Evolutionary conservation across 208 protist species (phyloP), one percentile per base, ranked within the genome.

Genomic region (Kentomonas sorsogonicus): DNA sequence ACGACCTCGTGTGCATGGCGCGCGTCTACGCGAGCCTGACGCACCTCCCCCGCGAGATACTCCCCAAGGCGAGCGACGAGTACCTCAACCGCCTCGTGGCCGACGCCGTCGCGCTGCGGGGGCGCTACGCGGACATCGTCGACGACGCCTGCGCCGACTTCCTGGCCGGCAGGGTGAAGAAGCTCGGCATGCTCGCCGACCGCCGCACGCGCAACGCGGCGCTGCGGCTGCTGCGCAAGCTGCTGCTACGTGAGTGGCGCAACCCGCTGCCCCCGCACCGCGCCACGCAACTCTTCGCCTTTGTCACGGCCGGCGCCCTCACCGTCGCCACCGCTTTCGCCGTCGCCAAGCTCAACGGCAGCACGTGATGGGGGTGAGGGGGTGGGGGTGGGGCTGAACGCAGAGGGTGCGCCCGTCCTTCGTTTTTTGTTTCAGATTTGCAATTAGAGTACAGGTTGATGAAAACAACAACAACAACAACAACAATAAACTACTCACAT

Each of bases 221-320:
- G 23, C 74, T 91, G 55, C 77, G 72, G 36, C 56, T 86, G 56
- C 55, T 91, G 27, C 86, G 80, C 78, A 51, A 57, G 30, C 59
- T 78, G 3, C 70, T 91, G 23, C 83, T 77, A 22, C 77, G 84
- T 22, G 80, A 91, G 65, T 91, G 84, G 81, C 79, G 84, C 59
- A 79, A 62, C 50, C 78, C 81, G 4, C 71, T 72, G 59, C 51
- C 33, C 27, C n/a, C n/a, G n/a, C n/a, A n/a, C n/a, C n/a, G n/a
- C n/a, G n/a, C n/a, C n/a, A n/a, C 25, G 25, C 6, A 33, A 29
- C 46, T 22, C 6, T 4, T 30, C 13, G 26, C 34, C 26, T 52
- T 9, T 4, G n/a, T 10, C 11, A 36, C 46, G 7, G n/a, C 46
- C 9, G 46, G 46, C 11, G 20, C 34, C n/a, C 11, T 52, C 9